Conservation (phyloP, 2,329 filamentous ascomycete genomes). For the Talaromyces rugulosus region DNA sequence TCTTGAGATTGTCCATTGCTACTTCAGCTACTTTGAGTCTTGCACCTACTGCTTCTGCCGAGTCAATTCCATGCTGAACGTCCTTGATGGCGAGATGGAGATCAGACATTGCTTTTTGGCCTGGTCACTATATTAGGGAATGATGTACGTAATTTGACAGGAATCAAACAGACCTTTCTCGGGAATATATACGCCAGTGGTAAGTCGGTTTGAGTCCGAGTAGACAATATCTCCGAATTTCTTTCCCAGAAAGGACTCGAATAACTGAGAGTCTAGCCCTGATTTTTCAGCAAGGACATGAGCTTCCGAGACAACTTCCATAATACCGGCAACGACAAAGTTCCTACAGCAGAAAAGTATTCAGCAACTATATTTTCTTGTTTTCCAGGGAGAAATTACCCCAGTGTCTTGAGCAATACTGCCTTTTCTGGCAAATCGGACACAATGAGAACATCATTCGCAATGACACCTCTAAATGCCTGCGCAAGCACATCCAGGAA, state of each 20-base stretch:
- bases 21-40: conserved; percentile 41
- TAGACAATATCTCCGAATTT: conserved; percentile 26
- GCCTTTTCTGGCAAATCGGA: conserved; percentile 14
- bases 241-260: conserved; percentile 24
- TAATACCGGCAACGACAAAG: conserved; percentile 18
- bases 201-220: conserved; percentile 26
- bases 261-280: conserved; percentile 18
- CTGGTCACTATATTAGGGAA: background rate
- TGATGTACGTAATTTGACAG: conserved; percentile 14
- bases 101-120: conserved; percentile 39
- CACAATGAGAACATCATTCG: conserved; percentile 13
- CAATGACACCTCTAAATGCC: conserved; percentile 12
- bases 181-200: conserved; percentile 24
- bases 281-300: conserved; percentile 30
- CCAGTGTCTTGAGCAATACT: conserved; percentile 12
- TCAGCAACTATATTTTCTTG: background rate
- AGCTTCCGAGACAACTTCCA: conserved; percentile 27
- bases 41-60: conserved; percentile 38
- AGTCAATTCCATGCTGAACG: conserved; percentile 46
- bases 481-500: background rate
- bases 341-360: conserved; percentile 10
- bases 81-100: conserved; percentile 50
- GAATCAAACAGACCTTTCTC: conserved; percentile 17
- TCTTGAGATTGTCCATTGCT: conserved; percentile 40
- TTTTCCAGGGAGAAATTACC: conserved; percentile 1